These are phyloP conservation scores for Blastomyces gilchristii DNA, from an alignment of 2,329 filamentous ascomycete species.

Conservation along the genomic window DNA sequence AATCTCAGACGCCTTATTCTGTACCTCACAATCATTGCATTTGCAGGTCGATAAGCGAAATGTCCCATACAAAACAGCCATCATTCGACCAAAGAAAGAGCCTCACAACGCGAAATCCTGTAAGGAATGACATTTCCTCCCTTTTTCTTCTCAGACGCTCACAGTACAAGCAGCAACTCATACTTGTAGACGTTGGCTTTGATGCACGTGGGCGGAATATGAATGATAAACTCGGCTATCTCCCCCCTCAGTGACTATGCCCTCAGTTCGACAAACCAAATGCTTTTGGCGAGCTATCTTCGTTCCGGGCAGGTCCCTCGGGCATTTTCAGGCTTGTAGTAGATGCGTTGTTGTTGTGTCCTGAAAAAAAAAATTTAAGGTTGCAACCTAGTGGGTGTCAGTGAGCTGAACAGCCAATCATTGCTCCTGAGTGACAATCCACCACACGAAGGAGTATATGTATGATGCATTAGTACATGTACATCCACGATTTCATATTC, in stretches of 20 bases:
- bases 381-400: no score
- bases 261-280: neutral
- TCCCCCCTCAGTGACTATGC: neutral
- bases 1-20: neutral
- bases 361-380: neutral
- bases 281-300: neutral
- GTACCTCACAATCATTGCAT: no score
- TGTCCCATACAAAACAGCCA: no score
- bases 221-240: neutral
- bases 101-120: neutral
- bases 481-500: neutral
- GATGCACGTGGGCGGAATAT: neutral
- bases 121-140: neutral
- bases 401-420: neutral
- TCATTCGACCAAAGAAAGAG: no score
- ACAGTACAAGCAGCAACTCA: neutral
- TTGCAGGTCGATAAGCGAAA: no score
- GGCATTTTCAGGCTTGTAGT: neutral
- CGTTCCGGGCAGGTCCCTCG: neutral
- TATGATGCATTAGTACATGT: neutral
- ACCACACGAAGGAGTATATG: neutral
- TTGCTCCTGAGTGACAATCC: neutral
- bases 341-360: no score
- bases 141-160: neutral
- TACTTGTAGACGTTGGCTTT: neutral